Evolutionary conservation across 2,329 filamentous ascomycete species (phyloP).

Genomic region (Sporothrix dimorphospora): DNA sequence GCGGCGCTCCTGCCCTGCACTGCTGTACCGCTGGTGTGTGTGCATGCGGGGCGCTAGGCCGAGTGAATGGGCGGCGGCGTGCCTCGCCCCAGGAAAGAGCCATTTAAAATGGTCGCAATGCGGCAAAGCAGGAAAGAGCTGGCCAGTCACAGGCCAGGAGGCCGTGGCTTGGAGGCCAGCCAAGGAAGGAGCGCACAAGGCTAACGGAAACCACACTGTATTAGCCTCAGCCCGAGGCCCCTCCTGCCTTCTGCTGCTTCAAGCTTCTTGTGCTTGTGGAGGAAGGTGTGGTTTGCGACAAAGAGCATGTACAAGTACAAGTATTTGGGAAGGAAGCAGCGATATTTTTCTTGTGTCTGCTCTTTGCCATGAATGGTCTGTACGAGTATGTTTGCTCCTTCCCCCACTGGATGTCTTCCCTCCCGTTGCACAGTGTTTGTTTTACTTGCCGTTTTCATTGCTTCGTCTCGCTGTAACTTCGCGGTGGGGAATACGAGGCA

Average conservation of each 20-base stretch:
- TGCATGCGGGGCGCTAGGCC: conserved; percentile 18
- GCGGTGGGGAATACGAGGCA: neutral
- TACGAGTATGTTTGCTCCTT: neutral
- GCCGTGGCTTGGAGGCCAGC: neutral
- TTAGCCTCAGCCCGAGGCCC: neutral
- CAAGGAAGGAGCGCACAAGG: conserved; percentile 18
- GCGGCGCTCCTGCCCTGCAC: neutral
- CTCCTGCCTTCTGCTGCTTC: conserved; percentile 6
- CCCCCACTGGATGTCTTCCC: neutral
- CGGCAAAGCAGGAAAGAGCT: conserved; percentile 13
- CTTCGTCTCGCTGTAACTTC: neutral
- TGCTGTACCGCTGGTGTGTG: neutral
- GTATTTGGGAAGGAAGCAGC: neutral
- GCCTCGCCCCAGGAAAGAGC: conserved; percentile 3
- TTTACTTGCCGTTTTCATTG: neutral
- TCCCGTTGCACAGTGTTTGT: neutral
- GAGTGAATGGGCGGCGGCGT: conserved; percentile 16
- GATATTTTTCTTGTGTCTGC: neutral
- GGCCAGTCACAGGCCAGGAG: conserved; percentile 20
- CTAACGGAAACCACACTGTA: conserved; percentile 12
- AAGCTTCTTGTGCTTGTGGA: neutral
- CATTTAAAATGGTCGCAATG: conserved; percentile 22
- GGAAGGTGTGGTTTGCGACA: neutral
- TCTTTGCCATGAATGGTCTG: too few species aligned
- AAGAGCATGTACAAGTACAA: too few species aligned